Evolutionary conservation across 176 grass and related monocot genomes (phyloP).

Genomic region (Triticum turgidum): DNA sequence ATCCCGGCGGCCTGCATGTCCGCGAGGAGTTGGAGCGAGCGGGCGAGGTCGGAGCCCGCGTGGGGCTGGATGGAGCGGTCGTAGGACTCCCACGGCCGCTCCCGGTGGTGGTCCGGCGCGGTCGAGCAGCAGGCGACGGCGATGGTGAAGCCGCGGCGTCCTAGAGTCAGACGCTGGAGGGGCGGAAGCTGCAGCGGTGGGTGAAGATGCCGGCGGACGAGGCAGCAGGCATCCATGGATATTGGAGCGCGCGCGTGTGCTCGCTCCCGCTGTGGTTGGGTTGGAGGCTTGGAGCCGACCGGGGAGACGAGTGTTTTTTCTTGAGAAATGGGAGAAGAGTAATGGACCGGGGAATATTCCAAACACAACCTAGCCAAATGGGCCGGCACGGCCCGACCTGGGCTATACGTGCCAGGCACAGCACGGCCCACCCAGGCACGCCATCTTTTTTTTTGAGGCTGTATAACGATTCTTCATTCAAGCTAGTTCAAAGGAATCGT

Average conservation of each 20-base stretch:
- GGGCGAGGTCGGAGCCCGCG: constrained; percentile 28
- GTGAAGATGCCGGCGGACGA: constrained; percentile 4
- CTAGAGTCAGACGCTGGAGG: not conserved
- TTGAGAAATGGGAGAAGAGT: too few relatives aligned
- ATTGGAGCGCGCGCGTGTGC: not conserved
- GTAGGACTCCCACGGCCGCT: constrained; percentile 72
- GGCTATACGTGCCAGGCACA: too few relatives aligned
- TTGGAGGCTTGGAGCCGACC: too few relatives aligned
- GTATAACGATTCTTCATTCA: too few relatives aligned
- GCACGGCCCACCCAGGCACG: too few relatives aligned
- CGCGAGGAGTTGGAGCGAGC: constrained; percentile 51
- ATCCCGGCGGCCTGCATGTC: constrained; percentile 58
- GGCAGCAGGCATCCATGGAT: not conserved
- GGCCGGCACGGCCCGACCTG: too few relatives aligned
- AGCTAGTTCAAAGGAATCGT: too few relatives aligned
- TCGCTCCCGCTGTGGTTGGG: not conserved
- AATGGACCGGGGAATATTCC: too few relatives aligned
- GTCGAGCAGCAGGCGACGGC: not conserved
- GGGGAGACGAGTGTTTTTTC: too few relatives aligned
- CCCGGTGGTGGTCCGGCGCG: constrained; percentile 28
- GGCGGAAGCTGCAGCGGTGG: constrained; percentile 7
- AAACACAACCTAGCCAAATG: too few relatives aligned
- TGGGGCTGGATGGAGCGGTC: constrained; percentile 50
- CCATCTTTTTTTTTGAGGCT: too few relatives aligned
- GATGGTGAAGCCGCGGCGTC: not conserved